Evolutionary conservation across 768 basidiomycete species (phyloP), one percentile per base, ranked within the genome.

Genomic region (Cubamyces sp.): DNA sequence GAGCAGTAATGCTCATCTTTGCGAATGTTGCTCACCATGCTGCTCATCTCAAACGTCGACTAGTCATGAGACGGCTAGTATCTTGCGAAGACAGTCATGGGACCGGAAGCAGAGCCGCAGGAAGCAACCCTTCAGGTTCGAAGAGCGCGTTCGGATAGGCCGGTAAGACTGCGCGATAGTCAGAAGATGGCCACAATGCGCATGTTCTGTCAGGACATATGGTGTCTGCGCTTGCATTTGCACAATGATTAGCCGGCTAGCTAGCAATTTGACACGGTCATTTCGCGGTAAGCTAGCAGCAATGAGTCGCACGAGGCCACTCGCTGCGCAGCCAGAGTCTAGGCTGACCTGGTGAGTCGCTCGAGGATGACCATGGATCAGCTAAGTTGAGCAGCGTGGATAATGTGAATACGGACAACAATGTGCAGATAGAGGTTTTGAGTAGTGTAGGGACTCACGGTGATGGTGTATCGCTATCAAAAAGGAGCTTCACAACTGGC

Each of bases 51-150:
- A 19, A 28, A 15, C 18, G 14, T 7, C 4, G 41, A 43, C 49
- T 28, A 42, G 41, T 59, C 49, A 59, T 45, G 41, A 45, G 57
- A 37, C 49, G 49, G 12, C 19, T 18, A 39, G 23, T 19, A 41
- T 40, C 56, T 48, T 42, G 25, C 8, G 49, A 37, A 23, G 41
- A 23, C 49, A 45, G 57, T 51, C 57, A 59, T 59, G 57, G 30
- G 57, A 14, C 49, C 41, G 34, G 40, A 3, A 40, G 26, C 49
- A 34, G 23, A 28, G 28, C 28, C 26, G 54, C 45, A 46, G 39
- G 57, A 58, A 51, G 49, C 57, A 43, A 19, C 41, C 41, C 57
- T 41, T 34, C n/a, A n/a, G n/a, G n/a, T n/a, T n/a, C 34, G 34
- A 34, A 30, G 34, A 34, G 34, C 34, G 34, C 34, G 34, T 34